Percentiles rank a stretch among this genome's conserved stretches.
Evolutionary conservation across 2,329 filamentous ascomycete genomes (phyloP).

Genomic region (Aspergillus sp.): DNA sequence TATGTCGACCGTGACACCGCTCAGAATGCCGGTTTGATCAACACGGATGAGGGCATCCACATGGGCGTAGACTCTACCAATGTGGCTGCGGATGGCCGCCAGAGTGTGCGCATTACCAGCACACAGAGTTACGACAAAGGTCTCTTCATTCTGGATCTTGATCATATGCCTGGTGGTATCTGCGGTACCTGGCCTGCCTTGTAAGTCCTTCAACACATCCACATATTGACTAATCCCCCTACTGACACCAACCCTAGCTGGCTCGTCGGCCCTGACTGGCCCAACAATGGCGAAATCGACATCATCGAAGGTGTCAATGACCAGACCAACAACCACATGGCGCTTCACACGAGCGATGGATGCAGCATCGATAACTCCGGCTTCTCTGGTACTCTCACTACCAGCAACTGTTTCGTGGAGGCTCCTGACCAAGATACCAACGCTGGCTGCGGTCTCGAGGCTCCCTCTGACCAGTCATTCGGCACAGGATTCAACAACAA

Average conservation of each 20-base stretch:
- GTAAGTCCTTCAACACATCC: constrained; percentile 37
- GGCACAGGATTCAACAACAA: constrained; percentile 69
- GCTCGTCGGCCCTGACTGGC: constrained; percentile 68
- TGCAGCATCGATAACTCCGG: constrained; percentile 58
- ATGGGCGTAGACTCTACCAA: constrained; percentile 69
- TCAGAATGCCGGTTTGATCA: constrained; percentile 57
- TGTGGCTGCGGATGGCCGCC: constrained; percentile 59
- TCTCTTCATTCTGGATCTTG: constrained; percentile 69
- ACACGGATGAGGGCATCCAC: constrained; percentile 59
- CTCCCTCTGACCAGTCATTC: constrained; percentile 53
- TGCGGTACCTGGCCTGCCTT: constrained; percentile 74
- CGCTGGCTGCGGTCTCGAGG: constrained; percentile 60
- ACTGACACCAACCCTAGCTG: constrained; percentile 36
- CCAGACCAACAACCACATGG: constrained; percentile 59
- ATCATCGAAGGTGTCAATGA: constrained; percentile 76
- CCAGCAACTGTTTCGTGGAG: constrained; percentile 58
- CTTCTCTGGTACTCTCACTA: constrained; percentile 48
- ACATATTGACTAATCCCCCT: neutral
- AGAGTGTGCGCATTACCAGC: constrained; percentile 69
- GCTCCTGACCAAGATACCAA: constrained; percentile 45
- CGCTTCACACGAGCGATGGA: constrained; percentile 64
- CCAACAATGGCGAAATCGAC: constrained; percentile 70
- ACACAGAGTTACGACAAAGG: constrained; percentile 64
- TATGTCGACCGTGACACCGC: constrained; percentile 65
- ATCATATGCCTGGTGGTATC: constrained; percentile 69